Evolutionary conservation across 306 rosid genomes (phyloP).

Genomic region (Citrullus amarus): DNA sequence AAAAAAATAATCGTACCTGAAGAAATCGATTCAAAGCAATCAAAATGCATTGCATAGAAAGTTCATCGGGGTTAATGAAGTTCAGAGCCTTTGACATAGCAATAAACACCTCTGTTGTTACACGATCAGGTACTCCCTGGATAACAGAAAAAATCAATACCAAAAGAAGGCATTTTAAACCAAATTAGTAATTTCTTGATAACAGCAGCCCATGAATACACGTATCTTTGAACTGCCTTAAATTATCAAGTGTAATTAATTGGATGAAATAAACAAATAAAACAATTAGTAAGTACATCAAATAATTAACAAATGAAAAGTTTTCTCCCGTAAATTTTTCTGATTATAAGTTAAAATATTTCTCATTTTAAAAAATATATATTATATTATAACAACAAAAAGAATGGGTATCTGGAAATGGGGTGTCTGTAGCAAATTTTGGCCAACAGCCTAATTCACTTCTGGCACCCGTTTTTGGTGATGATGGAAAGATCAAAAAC

Average conservation of each 20-base stretch:
- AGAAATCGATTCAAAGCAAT: slow-evolving; percentile 94
- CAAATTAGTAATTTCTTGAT: not conserved
- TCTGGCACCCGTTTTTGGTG: not conserved
- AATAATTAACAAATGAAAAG: not conserved
- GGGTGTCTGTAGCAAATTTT: not conserved
- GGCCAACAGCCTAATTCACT: not conserved
- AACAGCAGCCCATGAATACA: not conserved
- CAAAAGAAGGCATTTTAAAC: not conserved
- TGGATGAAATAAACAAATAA: not conserved
- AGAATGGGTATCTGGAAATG: not conserved
- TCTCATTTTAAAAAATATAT: not conserved
- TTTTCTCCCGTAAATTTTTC: not conserved
- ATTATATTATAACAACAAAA: not conserved
- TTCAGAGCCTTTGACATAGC: slow-evolving; percentile 99
- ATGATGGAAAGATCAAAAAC: not conserved
- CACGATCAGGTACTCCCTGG: slow-evolving; percentile 90
- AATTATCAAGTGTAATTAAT: not conserved
- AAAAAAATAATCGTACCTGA: slow-evolving; percentile 48
- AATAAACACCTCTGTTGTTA: slow-evolving; percentile 92
- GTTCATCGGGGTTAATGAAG: slow-evolving; percentile 96
- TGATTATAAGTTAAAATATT: not conserved
- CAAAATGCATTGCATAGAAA: slow-evolving; percentile 97
- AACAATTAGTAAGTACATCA: not conserved
- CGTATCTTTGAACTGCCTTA: not conserved
- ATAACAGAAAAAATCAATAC: slow-evolving; percentile 12